Conservation (phyloP, 495 filamentous ascomycete species). For the Penicillium cosmopolitanum region DNA sequence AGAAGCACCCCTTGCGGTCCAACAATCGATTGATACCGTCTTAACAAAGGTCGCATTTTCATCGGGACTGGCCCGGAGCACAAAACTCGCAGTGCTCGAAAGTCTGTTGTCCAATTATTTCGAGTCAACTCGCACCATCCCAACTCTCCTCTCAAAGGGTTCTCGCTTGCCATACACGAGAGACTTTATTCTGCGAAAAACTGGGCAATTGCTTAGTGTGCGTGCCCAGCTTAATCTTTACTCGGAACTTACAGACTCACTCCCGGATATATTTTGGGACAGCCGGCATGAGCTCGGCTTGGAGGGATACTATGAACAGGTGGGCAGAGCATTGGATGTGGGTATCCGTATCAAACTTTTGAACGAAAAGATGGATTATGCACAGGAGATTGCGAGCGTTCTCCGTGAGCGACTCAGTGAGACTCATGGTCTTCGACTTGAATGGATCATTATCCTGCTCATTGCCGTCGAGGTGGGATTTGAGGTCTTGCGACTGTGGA, state of each 20-base stretch:
- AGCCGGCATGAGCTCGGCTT: conserved; percentile 81
- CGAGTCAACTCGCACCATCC: conserved; percentile 78
- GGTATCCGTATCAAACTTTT: conserved; percentile 88
- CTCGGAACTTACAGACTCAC: conserved; percentile 91
- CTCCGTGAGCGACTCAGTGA: conserved; percentile 88
- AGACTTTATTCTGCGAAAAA: conserved; percentile 85
- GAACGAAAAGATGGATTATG: conserved; percentile 98
- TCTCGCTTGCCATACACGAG: conserved; percentile 71
- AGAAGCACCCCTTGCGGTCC: conserved; percentile 18
- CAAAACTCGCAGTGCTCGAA: conserved; percentile 95
- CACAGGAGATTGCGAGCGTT: conserved; percentile 90
- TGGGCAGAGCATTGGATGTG: conserved; percentile 87
- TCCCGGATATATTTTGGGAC: conserved; percentile 98
- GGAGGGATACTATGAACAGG: conserved; percentile 92
- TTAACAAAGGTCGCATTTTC: conserved; percentile 96
- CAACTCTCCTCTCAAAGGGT: conserved; percentile 68
- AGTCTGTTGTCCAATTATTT: conserved; percentile 81
- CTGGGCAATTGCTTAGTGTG: conserved; percentile 87
- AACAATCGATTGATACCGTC: conserved; percentile 68
- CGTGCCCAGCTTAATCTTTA: conserved; percentile 95
- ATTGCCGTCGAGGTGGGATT: conserved; percentile 89
- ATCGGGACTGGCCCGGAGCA: conserved; percentile 89
- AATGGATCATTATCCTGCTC: conserved; percentile 95
- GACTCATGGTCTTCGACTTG: conserved; percentile 81
- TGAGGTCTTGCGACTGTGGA: conserved; percentile 64